Percentiles rank a stretch among this genome's conserved stretches.
Evolutionary conservation across 2,329 filamentous ascomycete genomes (phyloP).

Genomic region (Aspergillus sp.): DNA sequence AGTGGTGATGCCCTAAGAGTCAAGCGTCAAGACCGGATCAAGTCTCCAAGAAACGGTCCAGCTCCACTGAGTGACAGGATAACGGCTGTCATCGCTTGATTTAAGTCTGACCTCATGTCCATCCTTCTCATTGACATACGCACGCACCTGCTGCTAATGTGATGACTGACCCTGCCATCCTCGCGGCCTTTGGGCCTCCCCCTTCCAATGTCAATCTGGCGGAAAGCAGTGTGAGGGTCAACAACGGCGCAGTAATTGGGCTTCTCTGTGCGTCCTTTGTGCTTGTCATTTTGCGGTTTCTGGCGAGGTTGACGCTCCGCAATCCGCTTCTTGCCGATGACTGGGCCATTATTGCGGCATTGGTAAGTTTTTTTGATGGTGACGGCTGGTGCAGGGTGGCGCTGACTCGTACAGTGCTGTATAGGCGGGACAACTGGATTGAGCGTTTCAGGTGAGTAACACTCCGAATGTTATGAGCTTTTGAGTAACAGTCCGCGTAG

Average conservation of each 20-base stretch:
- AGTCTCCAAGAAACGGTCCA: too few relatives aligned
- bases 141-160: too few relatives aligned
- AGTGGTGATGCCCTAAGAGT: too few relatives aligned
- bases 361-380: constrained; percentile 3
- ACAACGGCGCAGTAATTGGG: constrained; percentile 14
- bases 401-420: neutral
- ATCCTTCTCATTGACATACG: too few relatives aligned
- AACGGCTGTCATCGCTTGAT: too few relatives aligned
- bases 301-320: constrained; percentile 7
- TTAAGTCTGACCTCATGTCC: too few relatives aligned
- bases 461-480: neutral
- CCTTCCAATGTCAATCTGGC: constrained; percentile 10
- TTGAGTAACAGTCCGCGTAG: neutral
- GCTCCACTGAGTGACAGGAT: too few relatives aligned
- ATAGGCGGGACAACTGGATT: constrained; percentile 10
- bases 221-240: neutral
- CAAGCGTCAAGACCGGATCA: too few relatives aligned
- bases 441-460: constrained; percentile 7
- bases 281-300: constrained; percentile 16
- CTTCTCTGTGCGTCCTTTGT: constrained; percentile 8
- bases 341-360: constrained; percentile 12
- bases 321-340: constrained; percentile 16
- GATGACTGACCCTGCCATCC: constrained; percentile 10
- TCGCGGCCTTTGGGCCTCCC: constrained; percentile 14
- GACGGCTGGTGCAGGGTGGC: too few relatives aligned